A percentile compares a stretch with the other conserved stretches of the same genome.
Conservation (phyloP, 306 rosid genomes). For the Datisca glomerata region DNA sequence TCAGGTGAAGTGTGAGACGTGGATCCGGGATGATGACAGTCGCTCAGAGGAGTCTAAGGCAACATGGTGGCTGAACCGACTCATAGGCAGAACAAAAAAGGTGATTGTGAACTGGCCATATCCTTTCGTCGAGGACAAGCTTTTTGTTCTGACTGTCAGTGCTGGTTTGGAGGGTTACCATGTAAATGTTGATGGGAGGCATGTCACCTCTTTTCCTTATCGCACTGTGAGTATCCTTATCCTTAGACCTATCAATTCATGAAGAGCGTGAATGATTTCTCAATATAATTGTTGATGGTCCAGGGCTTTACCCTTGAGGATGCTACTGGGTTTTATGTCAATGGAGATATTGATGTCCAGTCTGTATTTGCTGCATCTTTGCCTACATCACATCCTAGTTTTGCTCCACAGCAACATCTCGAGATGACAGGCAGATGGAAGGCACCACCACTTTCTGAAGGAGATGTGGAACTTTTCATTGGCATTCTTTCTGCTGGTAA, state of each 20-base stretch:
- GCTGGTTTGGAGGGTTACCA: constrained; percentile 98
- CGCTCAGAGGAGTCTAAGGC: constrained; percentile 47
- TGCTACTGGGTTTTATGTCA: constrained; percentile 71
- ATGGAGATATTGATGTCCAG: constrained; percentile 61
- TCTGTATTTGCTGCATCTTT: constrained; percentile 76
- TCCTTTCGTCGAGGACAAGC: constrained; percentile 66
- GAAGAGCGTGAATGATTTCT: constrained; percentile 10
- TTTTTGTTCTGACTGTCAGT: constrained; percentile 80
- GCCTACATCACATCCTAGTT: constrained; percentile 77
- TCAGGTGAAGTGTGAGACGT: constrained; percentile 86
- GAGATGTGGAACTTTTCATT: constrained; percentile 51
- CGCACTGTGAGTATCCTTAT: constrained; percentile 70
- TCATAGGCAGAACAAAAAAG: constrained; percentile 65
- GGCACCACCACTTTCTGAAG: constrained; percentile 46
- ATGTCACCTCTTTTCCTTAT: constrained; percentile 79
- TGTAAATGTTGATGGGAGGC: constrained; percentile 87
- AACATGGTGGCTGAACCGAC: constrained; percentile 76
- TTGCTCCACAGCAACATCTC: constrained; percentile 66
- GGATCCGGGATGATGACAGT: constrained; percentile 62
- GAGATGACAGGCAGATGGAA: constrained; percentile 64
- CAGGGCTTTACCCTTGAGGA: constrained; percentile 97
- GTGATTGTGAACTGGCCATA: constrained; percentile 82
- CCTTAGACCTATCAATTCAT: constrained; percentile 9
- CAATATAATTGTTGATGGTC: not conserved
- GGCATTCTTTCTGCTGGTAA: constrained; percentile 98